Base-by-base conservation (phyloP, 305 asterid genomes). In the Vinca major region DNA sequence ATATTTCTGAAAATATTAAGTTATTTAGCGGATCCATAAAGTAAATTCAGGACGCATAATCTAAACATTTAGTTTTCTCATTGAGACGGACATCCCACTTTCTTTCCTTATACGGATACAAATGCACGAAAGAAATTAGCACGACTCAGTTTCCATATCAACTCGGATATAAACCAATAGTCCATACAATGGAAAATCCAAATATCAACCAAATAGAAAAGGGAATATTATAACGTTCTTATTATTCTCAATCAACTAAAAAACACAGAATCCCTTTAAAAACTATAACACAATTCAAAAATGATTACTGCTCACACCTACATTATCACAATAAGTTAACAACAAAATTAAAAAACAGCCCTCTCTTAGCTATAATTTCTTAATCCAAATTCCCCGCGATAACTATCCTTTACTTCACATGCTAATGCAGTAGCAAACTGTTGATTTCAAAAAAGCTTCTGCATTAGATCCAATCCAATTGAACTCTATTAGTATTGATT, bases 321-420 rank as follows among this genome's bases (percentile, higher is more conserved):
- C 17, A 41, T 57, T 36, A 56, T 26, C 57, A 17, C 64, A 53
- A 50, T 19, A 43, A 33, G 21, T 52, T 53, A 12, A 58, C 19
- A 26, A 0, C 33, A 26, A 26, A 26, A 26, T n/a, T n/a, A 50
- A 4, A 41, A 41, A 41, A 41, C 45, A 41, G 51, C 37, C 71
- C 33, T 20, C 68, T 33, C 8, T 49, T 2, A 47, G 63, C 33
- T 26, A 66, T 19, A 77, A 70, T 56, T 62, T 16, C 70, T 75
- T 71, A 19, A 55, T 64, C 62, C 54, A 45, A 52, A 52, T 47
- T 70, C 66, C 76, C 70, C 71, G 63, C 64, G 70, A 68, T 20
- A 26, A 67, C 39, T 5, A 41, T 51, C 33, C 33, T 26, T 26
- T 26, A 26, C 33, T 26, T 26, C 33, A 66, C 54, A 72, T 47